Evolutionary conservation across 106 monocot genomes (phyloP), one percentile per base, ranked within the genome.

Genomic region (Apostasia shenzhenica): DNA sequence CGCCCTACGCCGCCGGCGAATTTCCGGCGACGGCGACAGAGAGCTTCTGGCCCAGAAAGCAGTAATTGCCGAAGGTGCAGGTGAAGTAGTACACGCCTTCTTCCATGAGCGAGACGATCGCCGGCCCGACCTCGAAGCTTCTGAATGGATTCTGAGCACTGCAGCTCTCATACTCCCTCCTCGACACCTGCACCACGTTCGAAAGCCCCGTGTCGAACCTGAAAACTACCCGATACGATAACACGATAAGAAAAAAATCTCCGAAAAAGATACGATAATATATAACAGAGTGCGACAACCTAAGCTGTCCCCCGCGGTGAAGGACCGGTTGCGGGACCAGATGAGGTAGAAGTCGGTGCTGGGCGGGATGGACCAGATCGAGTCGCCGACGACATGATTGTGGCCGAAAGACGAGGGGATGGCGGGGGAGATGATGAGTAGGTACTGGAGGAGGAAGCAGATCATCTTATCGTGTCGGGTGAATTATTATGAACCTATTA

Each of bases 151-250:
- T 82, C 68, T 73, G 76, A 4, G 68, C 72, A n/a, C 4, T 73
- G 75, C 81, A 86, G 26, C 41, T 45, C 55, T 81, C 79, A 66
- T 50, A 86, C 76, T 86, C 85, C 12, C 78, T 65, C 66, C 79
- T 76, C 1, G 78, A 79, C 12, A 86, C 81, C 70, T 86, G 78
- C n/a, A 69, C 65, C 62, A 82, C 81, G 38, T 86, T 66, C 47
- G 76, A 81, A 39, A 86, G 53, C 45, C 85, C 85, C 12, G 79
- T 76, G 12, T 81, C 78, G 71, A 85, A 85, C 78, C 73, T 81
- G 55, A 85, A 85, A 61, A 85, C 85, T 85, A 45, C 8, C 4
- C 5, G 11, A 52, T 41, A 7, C 11, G 7, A 69, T 11, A 8
- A 41, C 39, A 50, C 7, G 39, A 63, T 2, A 1, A 63, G 4